Percentiles rank a stretch among this genome's conserved stretches.
phyloP scores from a whole-genome alignment of 805 yeast species.

The Lachancea kluyveri region DNA sequence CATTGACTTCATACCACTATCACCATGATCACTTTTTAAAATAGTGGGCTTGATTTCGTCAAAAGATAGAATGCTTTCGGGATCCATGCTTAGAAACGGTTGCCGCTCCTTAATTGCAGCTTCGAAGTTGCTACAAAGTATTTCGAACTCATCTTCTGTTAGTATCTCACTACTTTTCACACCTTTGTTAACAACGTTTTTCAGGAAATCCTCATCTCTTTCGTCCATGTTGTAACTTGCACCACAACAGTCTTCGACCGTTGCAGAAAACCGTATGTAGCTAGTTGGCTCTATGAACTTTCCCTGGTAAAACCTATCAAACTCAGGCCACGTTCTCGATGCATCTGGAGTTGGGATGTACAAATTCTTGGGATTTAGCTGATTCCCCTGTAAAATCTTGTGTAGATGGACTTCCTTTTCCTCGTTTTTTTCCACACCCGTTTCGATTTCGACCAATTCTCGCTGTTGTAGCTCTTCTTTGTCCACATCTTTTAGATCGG shows the following conservation, averaged over 20 bases:
- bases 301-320: conserved; percentile 61
- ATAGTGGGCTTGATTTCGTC: conserved; percentile 59
- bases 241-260: conserved; percentile 92
- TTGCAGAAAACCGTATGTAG: conserved; percentile 84
- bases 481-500: conserved; percentile 76
- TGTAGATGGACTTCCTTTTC: conserved; percentile 96
- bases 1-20: conserved; percentile 50
- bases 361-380: conserved; percentile 40
- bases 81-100: conserved; percentile 84
- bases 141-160: conserved; percentile 82
- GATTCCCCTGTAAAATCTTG: conserved; percentile 69
- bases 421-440: conserved; percentile 97
- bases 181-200: conserved; percentile 33
- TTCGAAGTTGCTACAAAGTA: conserved; percentile 69
- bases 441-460: conserved; percentile 83
- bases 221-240: conserved; percentile 88
- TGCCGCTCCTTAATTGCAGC: conserved; percentile 69
- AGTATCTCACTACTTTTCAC: conserved; percentile 31
- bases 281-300: conserved; percentile 65
- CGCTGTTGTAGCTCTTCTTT: conserved; percentile 54
- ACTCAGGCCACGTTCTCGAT: conserved; percentile 74
- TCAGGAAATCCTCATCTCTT: conserved; percentile 65
- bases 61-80: conserved; percentile 62
- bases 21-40: conserved; percentile 33
- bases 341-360: conserved; percentile 98